Percentiles rank a stretch among this genome's conserved stretches.
phyloP scores from a whole-genome alignment of 2,329 filamentous ascomycete genomes.

The Trichoderma sp. region DNA sequence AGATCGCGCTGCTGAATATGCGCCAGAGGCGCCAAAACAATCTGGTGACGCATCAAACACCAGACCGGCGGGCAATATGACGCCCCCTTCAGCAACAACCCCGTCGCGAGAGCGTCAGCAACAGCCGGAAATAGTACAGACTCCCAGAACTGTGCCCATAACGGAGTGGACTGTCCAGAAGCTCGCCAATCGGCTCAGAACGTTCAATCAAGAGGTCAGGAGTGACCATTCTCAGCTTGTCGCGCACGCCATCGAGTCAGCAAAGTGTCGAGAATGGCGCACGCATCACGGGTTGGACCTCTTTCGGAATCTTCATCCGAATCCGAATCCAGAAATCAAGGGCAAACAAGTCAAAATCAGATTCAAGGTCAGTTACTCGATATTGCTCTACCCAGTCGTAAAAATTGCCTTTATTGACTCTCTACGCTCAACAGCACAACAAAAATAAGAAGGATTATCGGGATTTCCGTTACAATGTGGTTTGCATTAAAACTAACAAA shows the following conservation, averaged over 20 bases:
- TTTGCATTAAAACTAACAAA: conserved; percentile 54
- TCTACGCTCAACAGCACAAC: conserved; percentile 46
- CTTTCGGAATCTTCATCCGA: conserved; percentile 51
- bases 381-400: not conserved
- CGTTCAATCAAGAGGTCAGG: conserved; percentile 50
- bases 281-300: conserved; percentile 51
- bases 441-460: conserved; percentile 51
- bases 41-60: conserved; percentile 26
- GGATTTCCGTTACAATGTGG: conserved; percentile 47
- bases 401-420: conserved; percentile 31
- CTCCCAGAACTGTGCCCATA: conserved; percentile 34
- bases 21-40: conserved; percentile 34
- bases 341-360: conserved; percentile 53
- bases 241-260: conserved; percentile 51
- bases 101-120: conserved; percentile 3
- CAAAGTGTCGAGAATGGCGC: conserved; percentile 46
- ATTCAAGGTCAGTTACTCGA: conserved; percentile 51
- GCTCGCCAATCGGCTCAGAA: conserved; percentile 47
- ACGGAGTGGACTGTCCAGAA: conserved; percentile 49
- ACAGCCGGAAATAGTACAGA: conserved; percentile 12
- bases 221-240: conserved; percentile 51
- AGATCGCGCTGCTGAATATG: conserved; percentile 31
- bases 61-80: conserved; percentile 24
- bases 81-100: conserved; percentile 5
- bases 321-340: conserved; percentile 43